Percentiles rank a stretch among this genome's conserved stretches.
phyloP scores from a whole-genome alignment of 2,329 filamentous ascomycete species.

The Fusarium burgessii region DNA sequence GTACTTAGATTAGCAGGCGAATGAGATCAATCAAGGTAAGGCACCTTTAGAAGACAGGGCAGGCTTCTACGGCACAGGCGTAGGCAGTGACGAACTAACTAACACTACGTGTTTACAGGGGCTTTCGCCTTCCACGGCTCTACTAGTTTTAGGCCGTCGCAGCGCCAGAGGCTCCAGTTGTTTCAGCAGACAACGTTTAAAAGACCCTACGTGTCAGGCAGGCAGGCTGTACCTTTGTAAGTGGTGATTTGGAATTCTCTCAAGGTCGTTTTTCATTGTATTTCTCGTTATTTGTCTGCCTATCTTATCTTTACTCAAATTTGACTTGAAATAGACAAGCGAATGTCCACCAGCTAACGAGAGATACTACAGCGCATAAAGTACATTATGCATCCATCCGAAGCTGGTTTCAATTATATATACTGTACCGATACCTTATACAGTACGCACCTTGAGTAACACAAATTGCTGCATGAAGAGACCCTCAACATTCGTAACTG shows the following conservation, averaged over 20 bases:
- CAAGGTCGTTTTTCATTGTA: not conserved
- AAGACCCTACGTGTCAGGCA: slow-evolving; percentile 20
- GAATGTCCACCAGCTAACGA: not conserved
- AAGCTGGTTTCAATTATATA: slow-evolving; percentile 20
- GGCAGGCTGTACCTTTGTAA: slow-evolving; percentile 1
- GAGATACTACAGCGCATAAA: not conserved
- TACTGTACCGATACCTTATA: not conserved
- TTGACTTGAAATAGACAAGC: slow-evolving; percentile 13
- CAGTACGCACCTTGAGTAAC: not conserved
- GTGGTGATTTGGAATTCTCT: not conserved
- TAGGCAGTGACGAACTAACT: slow-evolving; percentile 4
- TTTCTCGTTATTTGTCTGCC: not conserved
- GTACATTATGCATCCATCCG: slow-evolving; percentile 2
- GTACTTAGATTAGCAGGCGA: slow-evolving; percentile 20
- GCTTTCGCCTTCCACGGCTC: slow-evolving; percentile 9
- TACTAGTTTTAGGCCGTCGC: slow-evolving; percentile 27
- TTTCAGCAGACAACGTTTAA: slow-evolving; percentile 11
- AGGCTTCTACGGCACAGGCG: slow-evolving; percentile 12
- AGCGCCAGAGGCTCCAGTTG: slow-evolving; percentile 4
- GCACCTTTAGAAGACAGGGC: not conserved
- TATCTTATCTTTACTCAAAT: not conserved
- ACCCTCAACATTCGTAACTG: not conserved
- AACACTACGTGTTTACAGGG: slow-evolving; percentile 22
- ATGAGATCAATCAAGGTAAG: not conserved
- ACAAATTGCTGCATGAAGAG: not conserved